Conservation (phyloP, 257 asterid species). For the Ocimum tenuiflorum region DNA sequence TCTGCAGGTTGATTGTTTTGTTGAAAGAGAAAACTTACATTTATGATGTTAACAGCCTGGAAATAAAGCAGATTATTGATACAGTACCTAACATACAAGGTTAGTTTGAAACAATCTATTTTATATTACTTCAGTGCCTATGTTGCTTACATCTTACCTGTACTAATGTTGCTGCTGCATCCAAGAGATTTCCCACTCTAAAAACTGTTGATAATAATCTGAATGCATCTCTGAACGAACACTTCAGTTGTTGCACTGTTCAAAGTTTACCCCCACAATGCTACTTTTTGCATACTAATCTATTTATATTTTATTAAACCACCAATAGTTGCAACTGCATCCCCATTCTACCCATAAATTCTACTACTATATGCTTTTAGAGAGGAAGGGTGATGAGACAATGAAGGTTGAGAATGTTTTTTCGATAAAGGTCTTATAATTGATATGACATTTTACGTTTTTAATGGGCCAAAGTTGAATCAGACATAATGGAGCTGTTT, state of each 20-base stretch:
- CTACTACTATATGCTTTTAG: not conserved
- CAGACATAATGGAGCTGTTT: not conserved
- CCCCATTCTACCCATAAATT: not conserved
- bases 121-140: not conserved
- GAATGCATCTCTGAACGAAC: not conserved
- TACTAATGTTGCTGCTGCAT: not conserved
- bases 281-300: not conserved
- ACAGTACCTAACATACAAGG: constrained; percentile 82
- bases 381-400: not conserved
- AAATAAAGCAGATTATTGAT: constrained; percentile 62
- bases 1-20: constrained; percentile 72
- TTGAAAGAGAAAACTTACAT: constrained; percentile 73
- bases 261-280: not conserved
- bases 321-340: not conserved
- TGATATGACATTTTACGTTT: not conserved
- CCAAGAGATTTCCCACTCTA: not conserved
- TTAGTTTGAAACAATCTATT: constrained; percentile 24
- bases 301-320: not conserved
- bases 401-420: constrained; percentile 1
- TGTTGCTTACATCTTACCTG: not conserved
- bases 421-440: constrained; percentile 5
- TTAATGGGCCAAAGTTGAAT: not conserved
- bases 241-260: not conserved
- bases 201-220: not conserved
- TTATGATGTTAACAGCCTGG: constrained; percentile 66